Evolutionary conservation across 345 rosid species (phyloP), one percentile per base, ranked within the genome.

Genomic region (Atalantia buxifolia): DNA sequence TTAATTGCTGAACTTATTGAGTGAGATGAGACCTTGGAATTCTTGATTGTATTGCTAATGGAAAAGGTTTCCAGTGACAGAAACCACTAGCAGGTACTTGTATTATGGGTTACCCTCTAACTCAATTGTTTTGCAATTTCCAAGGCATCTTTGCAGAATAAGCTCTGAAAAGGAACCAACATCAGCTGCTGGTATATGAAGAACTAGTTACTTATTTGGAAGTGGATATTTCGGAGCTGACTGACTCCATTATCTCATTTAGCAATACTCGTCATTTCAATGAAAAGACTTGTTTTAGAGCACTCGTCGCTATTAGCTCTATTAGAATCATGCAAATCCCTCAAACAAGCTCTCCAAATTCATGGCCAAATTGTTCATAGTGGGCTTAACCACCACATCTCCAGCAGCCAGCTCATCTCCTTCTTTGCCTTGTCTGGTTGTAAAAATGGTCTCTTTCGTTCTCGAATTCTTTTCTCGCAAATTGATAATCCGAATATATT

Each of bases 311-410:
- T 68, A 9, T 21, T 67, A 2, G 18, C 76, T 28, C 80, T 80
- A 42, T 64, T 82, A 63, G 84, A 85, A 76, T 77, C 82, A 14
- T 85, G 85, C 79, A 82, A 76, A 76, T 71, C 85, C 66, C 63
- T 82, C 53, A 77, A 79, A 50, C 85, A 83, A 45, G 86, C 77
- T 10, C 79, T 80, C 62, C 86, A 85, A 78, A 67, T 85, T 71
- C 83, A 85, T 64, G 88, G 84, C 45, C 84, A 78, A 72, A 76
- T 76, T 24, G 30, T 78, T 64, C 24, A 76, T 79, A 69, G 79
- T 76, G 86, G 88, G 60, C 42, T 69, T 59, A 72, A 69, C 25
- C 48, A 27, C 66, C 77, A 76, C 50, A 57, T 81, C 64, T 30
- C 81, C 63, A 30, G 77, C 56, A 81, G 86, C 83, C 74, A 71